phyloP scores from a whole-genome alignment of 2,329 filamentous ascomycete species.

The Aureobasidium zeae region DNA sequence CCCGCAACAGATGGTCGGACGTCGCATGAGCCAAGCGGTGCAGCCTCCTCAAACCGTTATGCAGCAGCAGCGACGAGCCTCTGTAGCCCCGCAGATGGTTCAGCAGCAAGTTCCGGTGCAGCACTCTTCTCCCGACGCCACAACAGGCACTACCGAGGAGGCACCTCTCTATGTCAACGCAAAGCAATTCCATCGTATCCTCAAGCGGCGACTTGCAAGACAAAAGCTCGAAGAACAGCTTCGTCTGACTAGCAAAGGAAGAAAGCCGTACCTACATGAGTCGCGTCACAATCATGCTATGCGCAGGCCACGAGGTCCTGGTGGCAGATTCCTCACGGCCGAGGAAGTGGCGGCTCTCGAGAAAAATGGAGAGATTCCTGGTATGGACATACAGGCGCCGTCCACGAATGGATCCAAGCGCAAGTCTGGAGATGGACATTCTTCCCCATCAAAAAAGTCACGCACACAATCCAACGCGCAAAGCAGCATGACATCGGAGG shows the following conservation, averaged over 20 bases:
- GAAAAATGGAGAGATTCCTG: slow-evolving; percentile 29
- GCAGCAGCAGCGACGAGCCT: slow-evolving; percentile 48
- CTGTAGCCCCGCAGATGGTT: slow-evolving; percentile 43
- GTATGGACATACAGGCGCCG: slow-evolving; percentile 23
- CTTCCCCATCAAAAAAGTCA: slow-evolving; percentile 21
- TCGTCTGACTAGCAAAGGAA: slow-evolving; percentile 83
- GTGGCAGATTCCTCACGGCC: slow-evolving; percentile 89
- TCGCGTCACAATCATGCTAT: slow-evolving; percentile 97
- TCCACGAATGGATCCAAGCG: slow-evolving; percentile 38
- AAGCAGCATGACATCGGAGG: slow-evolving; percentile 20
- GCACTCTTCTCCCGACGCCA: slow-evolving; percentile 69
- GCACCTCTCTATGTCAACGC: slow-evolving; percentile 96
- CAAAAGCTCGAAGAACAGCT: slow-evolving; percentile 91
- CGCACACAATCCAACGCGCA: slow-evolving; percentile 19
- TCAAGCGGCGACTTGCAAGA: slow-evolving; percentile 86
- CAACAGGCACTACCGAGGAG: slow-evolving; percentile 66
- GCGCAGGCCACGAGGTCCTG: slow-evolving; percentile 85
- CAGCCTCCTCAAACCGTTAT: slow-evolving; percentile 63
- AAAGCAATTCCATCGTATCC: slow-evolving; percentile 94
- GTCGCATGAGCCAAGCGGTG: slow-evolving; percentile 35
- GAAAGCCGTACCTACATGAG: slow-evolving; percentile 95
- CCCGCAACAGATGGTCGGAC: slow-evolving; percentile 47
- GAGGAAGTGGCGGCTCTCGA: slow-evolving; percentile 82
- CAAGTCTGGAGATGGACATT: slow-evolving; percentile 32
- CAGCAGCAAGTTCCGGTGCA: slow-evolving; percentile 50